Conservation (phyloP, 2,329 filamentous ascomycete genomes). For the Stemphylium lycopersici region DNA sequence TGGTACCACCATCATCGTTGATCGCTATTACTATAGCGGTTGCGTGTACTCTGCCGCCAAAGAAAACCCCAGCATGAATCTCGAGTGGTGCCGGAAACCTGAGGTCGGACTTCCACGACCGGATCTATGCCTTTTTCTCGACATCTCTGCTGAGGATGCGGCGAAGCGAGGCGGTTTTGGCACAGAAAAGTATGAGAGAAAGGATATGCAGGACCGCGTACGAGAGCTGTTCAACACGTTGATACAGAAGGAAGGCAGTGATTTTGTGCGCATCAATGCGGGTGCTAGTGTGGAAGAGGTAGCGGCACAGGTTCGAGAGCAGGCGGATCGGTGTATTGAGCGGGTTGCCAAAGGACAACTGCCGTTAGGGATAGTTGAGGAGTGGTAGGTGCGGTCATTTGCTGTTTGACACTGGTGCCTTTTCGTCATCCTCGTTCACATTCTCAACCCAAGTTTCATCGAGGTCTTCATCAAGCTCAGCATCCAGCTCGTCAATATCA, state of each 20-base stretch:
- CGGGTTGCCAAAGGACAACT: constrained; percentile 28
- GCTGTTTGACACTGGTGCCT: neutral
- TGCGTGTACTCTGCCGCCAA: constrained; percentile 94
- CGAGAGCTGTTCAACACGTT: constrained; percentile 71
- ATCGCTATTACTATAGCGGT: constrained; percentile 94
- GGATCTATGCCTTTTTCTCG: constrained; percentile 86
- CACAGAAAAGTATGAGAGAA: constrained; percentile 84
- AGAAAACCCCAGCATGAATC: constrained; percentile 68
- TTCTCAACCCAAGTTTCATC: constrained; percentile 45
- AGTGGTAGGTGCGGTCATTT: constrained; percentile 29
- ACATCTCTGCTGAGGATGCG: constrained; percentile 76
- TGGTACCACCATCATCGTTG: constrained; percentile 80
- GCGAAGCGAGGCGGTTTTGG: constrained; percentile 84
- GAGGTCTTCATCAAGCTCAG: constrained; percentile 41
- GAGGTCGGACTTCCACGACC: constrained; percentile 87
- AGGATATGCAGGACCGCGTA: constrained; percentile 80
- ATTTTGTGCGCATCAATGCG: constrained; percentile 63
- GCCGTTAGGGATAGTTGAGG: constrained; percentile 36
- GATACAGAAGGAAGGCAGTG: constrained; percentile 55
- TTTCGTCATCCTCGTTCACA: constrained; percentile 38
- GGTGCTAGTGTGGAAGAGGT: constrained; percentile 60
- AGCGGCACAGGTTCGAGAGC: constrained; percentile 42
- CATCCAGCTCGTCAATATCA: constrained; percentile 32
- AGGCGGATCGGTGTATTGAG: constrained; percentile 31
- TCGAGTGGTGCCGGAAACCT: constrained; percentile 82